Evolutionary conservation across 1,284 basidiomycete species (phyloP), one percentile per base, ranked within the genome.

Genomic region (Ustilago hordei): DNA sequence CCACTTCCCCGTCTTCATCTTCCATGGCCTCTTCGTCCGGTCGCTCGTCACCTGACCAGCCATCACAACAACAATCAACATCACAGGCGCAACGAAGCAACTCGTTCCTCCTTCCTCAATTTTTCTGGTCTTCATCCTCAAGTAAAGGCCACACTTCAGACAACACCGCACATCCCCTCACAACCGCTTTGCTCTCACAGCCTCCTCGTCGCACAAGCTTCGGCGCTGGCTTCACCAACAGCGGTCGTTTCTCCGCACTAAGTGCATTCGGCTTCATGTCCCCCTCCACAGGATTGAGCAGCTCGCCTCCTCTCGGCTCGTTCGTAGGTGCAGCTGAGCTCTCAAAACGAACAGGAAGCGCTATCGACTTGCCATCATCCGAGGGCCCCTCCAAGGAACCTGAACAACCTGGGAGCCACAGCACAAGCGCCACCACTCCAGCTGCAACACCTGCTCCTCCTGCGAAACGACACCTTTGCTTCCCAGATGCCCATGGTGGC

Each of bases 171-270:
- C 34, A 45, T 34, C 55, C 73, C 2, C 52, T 64, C 47, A 70
- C 64, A 7, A 72, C 60, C 28, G 69, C 69, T 8, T 36, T 72
- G 4, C 56, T 67, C 15, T n/a, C 69, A 3, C 66, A 69, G 31
- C 57, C 69, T 31, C 69, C 69, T n/a, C 75, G 75, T n/a, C 69
- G 75, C 15, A 77, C 75, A 6, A 73, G 69, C 38, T 77, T 77
- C 35, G 70, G 70, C 23, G 57, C 66, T 5, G 65, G 50, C 23
- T 62, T 77, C 13, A 59, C 65, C 32, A 55, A 64, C 39, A 66
- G 58, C 36, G 65, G 69, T 7, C 66, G 70, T 12, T 54, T 77
- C 31, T 77, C 75, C 2, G 75, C 75, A 4, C 48, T 77, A 34
- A 77, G 75, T 38, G 75, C 75, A 2, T 66, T 77, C 12, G 75